phyloP scores from a whole-genome alignment of 179 eudicot genomes.

The Gypsophila paniculata region DNA sequence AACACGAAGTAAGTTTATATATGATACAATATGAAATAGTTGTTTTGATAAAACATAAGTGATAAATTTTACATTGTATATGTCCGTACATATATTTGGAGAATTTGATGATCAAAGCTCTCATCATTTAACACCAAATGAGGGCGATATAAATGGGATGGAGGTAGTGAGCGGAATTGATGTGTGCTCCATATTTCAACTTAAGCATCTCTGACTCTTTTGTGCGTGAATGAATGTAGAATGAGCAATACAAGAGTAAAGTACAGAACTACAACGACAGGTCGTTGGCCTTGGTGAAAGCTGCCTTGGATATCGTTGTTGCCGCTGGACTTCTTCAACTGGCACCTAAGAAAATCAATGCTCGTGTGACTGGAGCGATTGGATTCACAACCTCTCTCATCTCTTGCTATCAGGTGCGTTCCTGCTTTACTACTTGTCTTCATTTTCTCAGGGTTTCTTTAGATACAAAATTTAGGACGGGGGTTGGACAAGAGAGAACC shows the following conservation, averaged over 20 bases:
- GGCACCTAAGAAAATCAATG: conserved; percentile 91
- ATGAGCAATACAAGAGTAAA: conserved; percentile 67
- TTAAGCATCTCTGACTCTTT: neutral
- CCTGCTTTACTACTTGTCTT: neutral
- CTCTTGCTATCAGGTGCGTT: conserved; percentile 88
- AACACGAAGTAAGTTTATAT: conserved; percentile 36
- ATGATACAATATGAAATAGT: no score
- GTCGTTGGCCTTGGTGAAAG: conserved; percentile 75
- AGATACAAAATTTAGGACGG: no score
- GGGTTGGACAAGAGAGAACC: no score
- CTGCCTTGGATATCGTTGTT: conserved; percentile 80
- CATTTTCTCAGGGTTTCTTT: neutral
- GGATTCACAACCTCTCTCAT: conserved; percentile 85
- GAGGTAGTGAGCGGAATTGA: neutral
- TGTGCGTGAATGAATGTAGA: conserved; percentile 43
- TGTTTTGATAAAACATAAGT: neutral
- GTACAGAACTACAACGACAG: conserved; percentile 71
- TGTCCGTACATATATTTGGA: neutral
- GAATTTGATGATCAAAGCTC: neutral
- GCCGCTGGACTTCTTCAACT: conserved; percentile 91
- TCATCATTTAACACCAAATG: neutral
- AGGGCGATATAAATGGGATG: neutral
- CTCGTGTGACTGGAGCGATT: conserved; percentile 94
- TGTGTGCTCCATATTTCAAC: no score
- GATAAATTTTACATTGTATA: neutral